Conservation (phyloP, 73 alveolate species). For the Paramecium biaurelia region DNA sequence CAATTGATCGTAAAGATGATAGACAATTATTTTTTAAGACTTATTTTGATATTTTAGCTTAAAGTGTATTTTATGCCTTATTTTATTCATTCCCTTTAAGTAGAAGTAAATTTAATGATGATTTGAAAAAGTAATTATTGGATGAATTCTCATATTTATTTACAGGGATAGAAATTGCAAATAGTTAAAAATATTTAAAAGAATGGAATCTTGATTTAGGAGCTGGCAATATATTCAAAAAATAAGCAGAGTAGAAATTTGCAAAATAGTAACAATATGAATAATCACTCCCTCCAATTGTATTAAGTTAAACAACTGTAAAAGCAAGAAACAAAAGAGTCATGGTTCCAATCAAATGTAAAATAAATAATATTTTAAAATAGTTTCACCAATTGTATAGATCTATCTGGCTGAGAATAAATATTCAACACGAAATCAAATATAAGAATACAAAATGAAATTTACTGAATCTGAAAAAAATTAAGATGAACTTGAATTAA, state of each 20-base stretch:
- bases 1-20: constrained; percentile 63
- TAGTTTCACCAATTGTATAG: constrained; percentile 64
- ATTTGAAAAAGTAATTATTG: constrained; percentile 48
- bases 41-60: constrained; percentile 70
- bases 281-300: constrained; percentile 40
- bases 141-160: constrained; percentile 61
- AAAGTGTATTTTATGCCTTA: constrained; percentile 68
- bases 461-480: constrained; percentile 62
- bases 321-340: constrained; percentile 62
- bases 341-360: constrained; percentile 60
- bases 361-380: neutral
- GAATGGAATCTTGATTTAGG: constrained; percentile 73
- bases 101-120: constrained; percentile 65
- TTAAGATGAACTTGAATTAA: constrained; percentile 64
- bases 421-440: constrained; percentile 61
- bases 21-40: constrained; percentile 66
- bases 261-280: neutral
- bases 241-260: constrained; percentile 18
- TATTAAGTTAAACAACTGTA: neutral
- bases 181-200: constrained; percentile 61
- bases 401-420: constrained; percentile 58
- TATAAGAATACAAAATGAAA: constrained; percentile 66
- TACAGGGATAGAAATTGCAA: constrained; percentile 67
- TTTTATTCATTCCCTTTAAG: constrained; percentile 69
- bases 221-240: constrained; percentile 66